These are phyloP conservation scores for Saksenaea oblongispora DNA, from an alignment of 371 early-diverging fungal species.

Conservation along the genomic window DNA sequence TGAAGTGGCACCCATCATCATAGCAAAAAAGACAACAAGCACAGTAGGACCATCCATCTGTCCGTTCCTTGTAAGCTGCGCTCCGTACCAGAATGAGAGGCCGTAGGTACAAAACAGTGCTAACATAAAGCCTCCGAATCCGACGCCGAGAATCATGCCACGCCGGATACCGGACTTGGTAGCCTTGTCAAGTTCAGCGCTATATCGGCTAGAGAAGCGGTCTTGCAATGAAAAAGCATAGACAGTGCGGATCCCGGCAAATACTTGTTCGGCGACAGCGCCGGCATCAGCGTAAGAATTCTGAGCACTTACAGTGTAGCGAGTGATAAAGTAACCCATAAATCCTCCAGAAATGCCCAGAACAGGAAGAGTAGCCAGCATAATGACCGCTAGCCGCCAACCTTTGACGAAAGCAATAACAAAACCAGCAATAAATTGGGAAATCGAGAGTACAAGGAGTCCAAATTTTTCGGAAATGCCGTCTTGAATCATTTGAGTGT, in stretches of 20 bases:
- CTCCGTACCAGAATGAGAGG: constrained; percentile 83
- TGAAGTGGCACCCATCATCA: constrained; percentile 58
- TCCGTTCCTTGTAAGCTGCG: constrained; percentile 51
- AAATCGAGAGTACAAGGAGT: constrained; percentile 61
- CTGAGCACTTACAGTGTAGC: constrained; percentile 40
- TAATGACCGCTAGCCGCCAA: constrained; percentile 81
- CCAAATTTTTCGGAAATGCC: constrained; percentile 89
- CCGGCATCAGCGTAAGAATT: constrained; percentile 50
- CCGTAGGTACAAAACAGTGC: constrained; percentile 68
- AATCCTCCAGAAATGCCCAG: constrained; percentile 52
- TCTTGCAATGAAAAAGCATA: constrained; percentile 81
- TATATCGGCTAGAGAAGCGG: constrained; percentile 68
- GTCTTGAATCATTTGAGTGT: constrained; percentile 82
- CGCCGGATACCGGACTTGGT: constrained; percentile 57
- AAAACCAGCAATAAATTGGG: constrained; percentile 85
- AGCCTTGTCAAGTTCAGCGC: constrained; percentile 53
- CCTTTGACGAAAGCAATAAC: constrained; percentile 84
- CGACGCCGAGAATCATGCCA: constrained; percentile 51
- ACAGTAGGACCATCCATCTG: constrained; percentile 52
- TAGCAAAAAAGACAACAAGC: constrained; percentile 67
- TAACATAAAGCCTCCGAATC: constrained; percentile 67
- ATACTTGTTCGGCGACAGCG: constrained; percentile 63
- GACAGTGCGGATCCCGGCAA: constrained; percentile 87
- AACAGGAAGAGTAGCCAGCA: constrained; percentile 72
- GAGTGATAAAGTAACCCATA: constrained; percentile 73